phyloP scores from a whole-genome alignment of 1,139 yeast genomes.

The Blastobotrys apis region DNA sequence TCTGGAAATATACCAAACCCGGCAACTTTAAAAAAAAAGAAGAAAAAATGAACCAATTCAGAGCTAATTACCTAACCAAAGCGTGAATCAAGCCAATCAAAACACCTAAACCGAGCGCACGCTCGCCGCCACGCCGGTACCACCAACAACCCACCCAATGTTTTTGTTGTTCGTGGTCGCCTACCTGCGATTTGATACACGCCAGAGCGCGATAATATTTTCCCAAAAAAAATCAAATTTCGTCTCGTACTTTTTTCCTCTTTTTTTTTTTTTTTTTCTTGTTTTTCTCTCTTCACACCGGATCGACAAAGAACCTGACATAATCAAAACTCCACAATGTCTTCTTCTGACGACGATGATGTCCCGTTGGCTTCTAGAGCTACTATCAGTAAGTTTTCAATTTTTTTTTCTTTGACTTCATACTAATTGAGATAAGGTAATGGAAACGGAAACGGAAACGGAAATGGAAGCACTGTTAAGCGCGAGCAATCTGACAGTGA shows the following conservation, averaged over 20 bases:
- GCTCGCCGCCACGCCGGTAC: too few species aligned
- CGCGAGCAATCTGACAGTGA: constrained; percentile 7
- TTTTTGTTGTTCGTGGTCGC: background rate
- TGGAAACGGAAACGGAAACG: background rate
- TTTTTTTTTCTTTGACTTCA: background rate
- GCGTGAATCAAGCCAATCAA: too few species aligned
- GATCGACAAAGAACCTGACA: too few species aligned
- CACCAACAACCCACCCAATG: background rate
- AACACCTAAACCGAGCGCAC: too few species aligned
- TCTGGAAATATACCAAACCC: too few species aligned
- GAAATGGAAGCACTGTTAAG: background rate
- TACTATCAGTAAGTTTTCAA: background rate
- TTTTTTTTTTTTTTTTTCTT: background rate
- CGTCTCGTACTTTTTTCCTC: background rate
- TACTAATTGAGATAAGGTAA: background rate
- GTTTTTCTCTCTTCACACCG: too few species aligned
- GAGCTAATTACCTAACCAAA: too few species aligned
- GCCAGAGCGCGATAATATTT: background rate
- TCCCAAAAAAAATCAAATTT: background rate
- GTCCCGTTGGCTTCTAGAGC: constrained; percentile 13
- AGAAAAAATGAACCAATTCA: too few species aligned
- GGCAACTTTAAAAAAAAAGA: too few species aligned
- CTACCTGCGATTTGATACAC: background rate
- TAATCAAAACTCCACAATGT: too few species aligned
- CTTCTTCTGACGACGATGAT: constrained; percentile 15